Evolutionary conservation across 176 grass and related monocot genomes (phyloP).

Genomic region (Oryza rufipogon): DNA sequence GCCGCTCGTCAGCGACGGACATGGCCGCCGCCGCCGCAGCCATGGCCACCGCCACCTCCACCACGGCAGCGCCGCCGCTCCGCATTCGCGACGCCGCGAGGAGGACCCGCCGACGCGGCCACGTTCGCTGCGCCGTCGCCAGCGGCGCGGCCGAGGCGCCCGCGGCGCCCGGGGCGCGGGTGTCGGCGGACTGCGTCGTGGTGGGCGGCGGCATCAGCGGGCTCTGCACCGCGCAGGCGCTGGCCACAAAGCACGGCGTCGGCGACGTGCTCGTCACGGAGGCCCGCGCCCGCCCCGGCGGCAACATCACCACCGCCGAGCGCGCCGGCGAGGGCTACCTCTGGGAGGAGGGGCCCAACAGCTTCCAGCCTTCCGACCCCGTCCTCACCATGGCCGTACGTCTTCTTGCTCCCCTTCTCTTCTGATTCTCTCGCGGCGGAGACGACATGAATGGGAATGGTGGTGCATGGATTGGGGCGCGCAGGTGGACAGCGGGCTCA

Average conservation of each 20-base stretch:
- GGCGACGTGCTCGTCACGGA: conserved; percentile 74
- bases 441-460: neutral
- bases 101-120: neutral
- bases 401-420: too few species aligned
- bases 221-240: conserved; percentile 89
- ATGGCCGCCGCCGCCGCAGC: conserved; percentile 35
- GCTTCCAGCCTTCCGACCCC: conserved; percentile 91
- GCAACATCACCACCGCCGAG: conserved; percentile 89
- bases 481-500: conserved; percentile 84
- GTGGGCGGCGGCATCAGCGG: conserved; percentile 87
- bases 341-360: conserved; percentile 96
- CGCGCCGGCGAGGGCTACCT: conserved; percentile 71
- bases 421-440: neutral
- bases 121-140: conserved; percentile 23
- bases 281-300: conserved; percentile 67
- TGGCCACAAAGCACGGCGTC: conserved; percentile 60
- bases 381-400: conserved; percentile 80
- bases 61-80: conserved; percentile 11
- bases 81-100: neutral
- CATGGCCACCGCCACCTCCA: too few species aligned
- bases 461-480: neutral
- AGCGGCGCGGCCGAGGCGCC: conserved; percentile 30
- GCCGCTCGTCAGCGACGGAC: neutral
- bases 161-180: conserved; percentile 1
- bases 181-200: conserved; percentile 79